Base-by-base conservation (phyloP, 108 stramenopile genomes). In the Stephanodiscus triporus region DNA sequence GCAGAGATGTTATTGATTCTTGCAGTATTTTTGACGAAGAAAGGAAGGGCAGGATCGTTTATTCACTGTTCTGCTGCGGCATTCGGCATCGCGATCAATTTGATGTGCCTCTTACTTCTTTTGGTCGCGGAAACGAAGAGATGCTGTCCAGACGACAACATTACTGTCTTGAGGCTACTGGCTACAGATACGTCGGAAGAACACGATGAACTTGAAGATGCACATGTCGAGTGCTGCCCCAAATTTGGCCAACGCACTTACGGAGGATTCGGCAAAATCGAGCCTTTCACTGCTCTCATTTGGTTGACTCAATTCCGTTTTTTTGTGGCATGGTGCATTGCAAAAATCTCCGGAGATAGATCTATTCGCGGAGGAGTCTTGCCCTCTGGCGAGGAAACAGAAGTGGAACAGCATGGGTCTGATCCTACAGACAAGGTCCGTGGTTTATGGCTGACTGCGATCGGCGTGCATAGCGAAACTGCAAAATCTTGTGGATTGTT, bases 401-500 rank as follows among this genome's bases (percentile, higher is more conserved):
- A 80, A 37, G 73, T 48, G 34, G 43, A 76, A 16, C 55, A 75
- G 77, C 58, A 66, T 24, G n/a, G 86, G 80, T 26, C 84, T 76
- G 27, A 80, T 80, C 17, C 67, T 4, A 53, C 32, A 27, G 60
- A 47, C 16, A 75, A 60, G 53, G 81, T 58, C n/a, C 70, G 86
- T n/a, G 85, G 91, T 27, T 71, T 93, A 17, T 96, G 95, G 95
- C 40, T 89, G 50, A 63, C 68, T 29, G 91, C 92, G 6, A 83
- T 96, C 32, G 80, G 70, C 2, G 48, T 76, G 63, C 82, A 94
- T 51, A 86, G 90, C 38, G 87, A 96, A 11, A 78, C 93, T 29
- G 95, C 92, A 1, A 62, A 78, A 54, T 82, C 82, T 48, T 78
- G 87, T 68, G 95, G 95, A 5, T 77, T 88, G 55, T 94, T 96